Evolutionary conservation across 2,329 filamentous ascomycete genomes (phyloP).

Genomic region (Fusarium palustre): DNA sequence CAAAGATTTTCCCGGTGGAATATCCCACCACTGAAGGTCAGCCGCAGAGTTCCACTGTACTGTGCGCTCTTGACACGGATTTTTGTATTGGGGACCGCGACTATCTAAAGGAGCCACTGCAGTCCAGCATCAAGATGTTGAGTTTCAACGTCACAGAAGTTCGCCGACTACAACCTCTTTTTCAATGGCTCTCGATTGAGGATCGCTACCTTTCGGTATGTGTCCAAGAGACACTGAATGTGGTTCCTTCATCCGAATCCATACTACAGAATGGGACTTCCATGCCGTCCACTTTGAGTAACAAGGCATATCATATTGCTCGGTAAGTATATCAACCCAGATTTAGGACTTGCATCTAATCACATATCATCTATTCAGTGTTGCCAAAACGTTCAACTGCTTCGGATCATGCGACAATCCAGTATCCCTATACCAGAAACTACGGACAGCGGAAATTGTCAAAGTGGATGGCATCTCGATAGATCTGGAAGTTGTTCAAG

Average conservation of each 20-base stretch:
- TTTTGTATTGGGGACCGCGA: constrained; percentile 32
- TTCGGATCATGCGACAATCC: constrained; percentile 8
- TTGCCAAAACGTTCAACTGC: constrained; percentile 21
- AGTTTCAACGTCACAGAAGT: constrained; percentile 10
- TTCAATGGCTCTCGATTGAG: constrained; percentile 21
- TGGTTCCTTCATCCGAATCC: neutral
- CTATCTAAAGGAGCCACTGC: neutral
- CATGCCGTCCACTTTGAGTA: neutral
- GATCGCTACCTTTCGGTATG: constrained; percentile 21
- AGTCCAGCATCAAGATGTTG: constrained; percentile 4
- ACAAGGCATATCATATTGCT: constrained; percentile 25
- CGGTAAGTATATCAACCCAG: constrained; percentile 6
- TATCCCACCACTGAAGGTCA: neutral
- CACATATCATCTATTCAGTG: neutral
- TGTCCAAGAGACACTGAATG: neutral
- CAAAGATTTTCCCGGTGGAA: constrained; percentile 21
- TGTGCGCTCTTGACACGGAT: neutral
- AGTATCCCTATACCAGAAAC: constrained; percentile 6
- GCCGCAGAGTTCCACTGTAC: neutral
- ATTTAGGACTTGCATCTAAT: neutral
- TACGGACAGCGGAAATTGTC: constrained; percentile 8
- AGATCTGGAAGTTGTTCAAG: constrained; percentile 8
- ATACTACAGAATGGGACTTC: neutral
- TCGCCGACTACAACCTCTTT: constrained; percentile 5
- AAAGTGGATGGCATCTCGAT: constrained; percentile 13